These are phyloP conservation scores for Salix brachista DNA, from an alignment of 345 rosid genomes.

Conservation along the genomic window DNA sequence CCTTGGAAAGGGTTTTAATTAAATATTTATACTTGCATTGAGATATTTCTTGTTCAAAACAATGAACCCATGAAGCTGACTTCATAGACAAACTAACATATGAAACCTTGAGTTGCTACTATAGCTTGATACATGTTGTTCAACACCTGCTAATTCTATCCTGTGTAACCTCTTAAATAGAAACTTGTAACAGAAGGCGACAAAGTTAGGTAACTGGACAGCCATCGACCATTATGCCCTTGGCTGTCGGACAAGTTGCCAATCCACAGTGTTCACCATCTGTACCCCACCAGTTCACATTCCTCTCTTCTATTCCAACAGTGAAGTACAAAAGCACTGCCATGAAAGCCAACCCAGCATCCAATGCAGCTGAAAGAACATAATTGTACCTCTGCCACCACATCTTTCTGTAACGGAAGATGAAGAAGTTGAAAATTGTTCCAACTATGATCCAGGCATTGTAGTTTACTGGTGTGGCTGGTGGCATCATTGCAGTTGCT, in stretches of 20 bases:
- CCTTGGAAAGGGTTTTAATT: not conserved
- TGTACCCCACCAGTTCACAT: conserved; percentile 73
- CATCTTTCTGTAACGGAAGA: conserved; percentile 60
- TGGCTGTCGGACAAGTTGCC: conserved; percentile 74
- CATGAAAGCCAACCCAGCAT: conserved; percentile 89
- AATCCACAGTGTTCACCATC: conserved; percentile 73
- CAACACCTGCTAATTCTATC: conserved; percentile 5
- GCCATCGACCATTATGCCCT: conserved; percentile 50
- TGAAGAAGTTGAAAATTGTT: conserved; percentile 73
- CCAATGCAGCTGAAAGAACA: conserved; percentile 76
- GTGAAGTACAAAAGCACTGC: conserved; percentile 65
- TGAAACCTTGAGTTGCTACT: not conserved
- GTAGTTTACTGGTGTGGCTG: conserved; percentile 73
- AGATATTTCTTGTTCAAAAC: not conserved
- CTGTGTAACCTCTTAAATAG: conserved; percentile 7
- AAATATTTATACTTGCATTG: not conserved
- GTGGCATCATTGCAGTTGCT: conserved; percentile 73
- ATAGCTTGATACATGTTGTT: not conserved
- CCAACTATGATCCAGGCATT: conserved; percentile 75
- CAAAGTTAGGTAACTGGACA: conserved; percentile 49
- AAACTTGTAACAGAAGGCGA: not conserved
- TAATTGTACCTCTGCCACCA: conserved; percentile 96
- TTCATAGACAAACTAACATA: not conserved
- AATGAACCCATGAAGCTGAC: not conserved
- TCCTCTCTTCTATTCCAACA: conserved; percentile 52